phyloP scores from a whole-genome alignment of 441 rosid species.

The Daphne laureola region DNA sequence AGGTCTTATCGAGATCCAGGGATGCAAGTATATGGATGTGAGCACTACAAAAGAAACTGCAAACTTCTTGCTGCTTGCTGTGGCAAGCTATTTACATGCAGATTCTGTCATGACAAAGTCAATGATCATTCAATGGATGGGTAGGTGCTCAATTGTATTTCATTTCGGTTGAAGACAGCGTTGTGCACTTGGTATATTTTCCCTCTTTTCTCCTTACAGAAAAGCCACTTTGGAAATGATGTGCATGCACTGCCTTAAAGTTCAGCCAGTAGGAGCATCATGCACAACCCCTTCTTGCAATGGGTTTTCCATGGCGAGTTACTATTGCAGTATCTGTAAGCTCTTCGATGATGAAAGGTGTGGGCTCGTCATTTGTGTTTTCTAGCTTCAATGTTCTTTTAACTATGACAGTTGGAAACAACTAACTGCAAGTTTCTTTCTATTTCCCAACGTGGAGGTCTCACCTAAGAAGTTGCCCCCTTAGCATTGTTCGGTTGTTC shows the following conservation, averaged over 20 bases:
- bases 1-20: conserved; percentile 35
- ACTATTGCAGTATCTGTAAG: conserved; percentile 41
- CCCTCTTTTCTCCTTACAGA: conserved; percentile 18
- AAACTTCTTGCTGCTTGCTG: conserved; percentile 47
- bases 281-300: conserved; percentile 39
- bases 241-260: conserved; percentile 43
- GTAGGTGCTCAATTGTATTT: conserved; percentile 17
- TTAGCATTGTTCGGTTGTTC: too few species aligned
- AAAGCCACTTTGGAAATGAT: conserved; percentile 45
- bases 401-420: background rate
- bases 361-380: background rate
- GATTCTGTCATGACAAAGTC: conserved; percentile 46
- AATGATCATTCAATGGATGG: conserved; percentile 51
- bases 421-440: too few species aligned
- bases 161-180: conserved; percentile 4
- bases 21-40: conserved; percentile 39
- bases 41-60: conserved; percentile 49
- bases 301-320: conserved; percentile 33
- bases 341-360: conserved; percentile 50
- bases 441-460: too few species aligned
- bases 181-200: conserved; percentile 8
- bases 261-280: conserved; percentile 35
- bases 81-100: conserved; percentile 39
- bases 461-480: too few species aligned
- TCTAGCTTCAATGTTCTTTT: background rate